Evolutionary conservation across 2,329 filamentous ascomycete species (phyloP).

Genomic region (Botryotinia calthae): DNA sequence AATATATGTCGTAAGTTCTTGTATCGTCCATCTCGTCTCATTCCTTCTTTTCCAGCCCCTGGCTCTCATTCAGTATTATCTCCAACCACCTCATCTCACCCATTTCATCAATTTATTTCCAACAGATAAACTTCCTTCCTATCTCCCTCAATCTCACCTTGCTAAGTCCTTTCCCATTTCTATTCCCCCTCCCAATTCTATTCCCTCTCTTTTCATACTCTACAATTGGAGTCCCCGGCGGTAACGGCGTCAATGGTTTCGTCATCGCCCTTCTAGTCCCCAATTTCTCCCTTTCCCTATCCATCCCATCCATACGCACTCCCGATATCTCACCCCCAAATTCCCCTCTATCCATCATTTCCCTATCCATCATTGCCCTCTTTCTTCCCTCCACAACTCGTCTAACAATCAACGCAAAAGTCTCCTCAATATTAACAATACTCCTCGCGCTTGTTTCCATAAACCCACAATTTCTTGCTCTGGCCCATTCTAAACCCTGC

Average conservation of each 20-base stretch:
- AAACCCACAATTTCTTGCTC: constrained; percentile 71
- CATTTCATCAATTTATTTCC: constrained; percentile 13
- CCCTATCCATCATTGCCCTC: constrained; percentile 19
- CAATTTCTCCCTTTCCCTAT: not conserved
- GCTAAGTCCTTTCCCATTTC: not conserved
- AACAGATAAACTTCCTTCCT: constrained; percentile 26
- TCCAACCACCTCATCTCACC: not conserved
- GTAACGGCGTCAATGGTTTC: constrained; percentile 10
- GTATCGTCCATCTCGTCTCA: not conserved
- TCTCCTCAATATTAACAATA: constrained; percentile 88
- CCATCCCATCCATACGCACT: not conserved
- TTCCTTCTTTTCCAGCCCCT: constrained; percentile 1
- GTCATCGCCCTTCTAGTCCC: constrained; percentile 14
- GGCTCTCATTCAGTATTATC: not conserved
- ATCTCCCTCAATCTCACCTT: not conserved
- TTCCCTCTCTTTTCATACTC: not conserved
- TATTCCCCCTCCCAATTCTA: not conserved
- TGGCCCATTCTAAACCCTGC: constrained; percentile 73
- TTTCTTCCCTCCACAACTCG: constrained; percentile 53
- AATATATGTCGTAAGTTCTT: constrained; percentile 8
- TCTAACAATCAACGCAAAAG: constrained; percentile 69
- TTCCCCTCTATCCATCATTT: not conserved
- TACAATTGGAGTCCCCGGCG: not conserved
- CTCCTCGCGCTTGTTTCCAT: constrained; percentile 86
- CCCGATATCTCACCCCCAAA: not conserved